Evolutionary conservation across 2,329 filamentous ascomycete genomes (phyloP), one percentile per base, ranked within the genome.

Genomic region (Neofusicoccum laricinum): DNA sequence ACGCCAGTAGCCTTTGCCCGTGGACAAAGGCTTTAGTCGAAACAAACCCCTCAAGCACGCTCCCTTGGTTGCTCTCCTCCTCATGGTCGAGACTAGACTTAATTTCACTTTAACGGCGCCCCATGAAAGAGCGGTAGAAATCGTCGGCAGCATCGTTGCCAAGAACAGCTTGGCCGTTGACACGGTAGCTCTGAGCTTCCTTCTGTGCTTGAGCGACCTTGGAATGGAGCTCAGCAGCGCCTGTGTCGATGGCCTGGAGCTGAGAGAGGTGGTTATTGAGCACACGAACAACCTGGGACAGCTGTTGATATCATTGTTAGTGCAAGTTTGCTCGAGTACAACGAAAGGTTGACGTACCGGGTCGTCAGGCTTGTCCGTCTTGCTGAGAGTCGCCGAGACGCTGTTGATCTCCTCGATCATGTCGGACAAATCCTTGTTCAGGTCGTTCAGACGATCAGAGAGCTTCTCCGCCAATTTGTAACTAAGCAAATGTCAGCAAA

Each of bases 391-490:
- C 63, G 91, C 86, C n/a, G 92, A 95, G 67, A 96, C 94, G 70
- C 89, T 88, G 75, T 99, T 99, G 75, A 99, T 96, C 78, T 98
- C 95, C 75, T 96, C 93, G 71, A 99, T 96, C 93, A 99, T 98
- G 79, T 92, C 94, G 53, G 88, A 88, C 67, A 99, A 83, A 74
- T 97, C 93, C 75, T 92, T 91, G 73, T 92, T 93, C 87, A 98
- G 96, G 71, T 96, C 93, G 65, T 96, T 93, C 68, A 99, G 83
- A 68, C 92, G 88, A 74, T 96, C 92, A 11, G 92, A 92, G 68
- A 97, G 85, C 77, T 92, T 95, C 83, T 99, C 95, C 1, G 95
- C 95, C 61, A 96, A 82, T 84, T 97, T 96, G 81, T 98, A 88
- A 36, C 84, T 86, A 40, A 4, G 69, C 61, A 62, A 14, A 17